These are phyloP conservation scores for Hansenula sp. DNA, from an alignment of 1,139 yeast genomes.

Conservation along the genomic window DNA sequence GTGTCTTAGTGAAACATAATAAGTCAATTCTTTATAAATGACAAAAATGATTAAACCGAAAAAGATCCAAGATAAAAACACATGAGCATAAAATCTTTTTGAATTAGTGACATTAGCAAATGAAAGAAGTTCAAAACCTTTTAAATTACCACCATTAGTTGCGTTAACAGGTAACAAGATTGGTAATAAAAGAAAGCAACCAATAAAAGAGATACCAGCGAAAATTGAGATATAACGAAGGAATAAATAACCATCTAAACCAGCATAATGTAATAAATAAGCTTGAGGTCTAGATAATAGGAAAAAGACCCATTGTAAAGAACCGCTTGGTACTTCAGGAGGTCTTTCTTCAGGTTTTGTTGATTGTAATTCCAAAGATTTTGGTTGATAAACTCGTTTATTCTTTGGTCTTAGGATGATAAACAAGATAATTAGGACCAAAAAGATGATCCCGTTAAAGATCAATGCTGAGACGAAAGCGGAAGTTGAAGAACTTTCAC, in stretches of 20 bases:
- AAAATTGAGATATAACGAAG: conserved; percentile 70
- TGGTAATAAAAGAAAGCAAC: conserved; percentile 68
- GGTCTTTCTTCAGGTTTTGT: conserved; percentile 43
- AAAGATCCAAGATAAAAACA: conserved; percentile 63
- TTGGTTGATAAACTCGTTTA: conserved; percentile 77
- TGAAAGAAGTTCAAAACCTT: conserved; percentile 57
- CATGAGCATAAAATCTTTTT: conserved; percentile 67
- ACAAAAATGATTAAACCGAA: conserved; percentile 57
- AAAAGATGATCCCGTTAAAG: conserved; percentile 53
- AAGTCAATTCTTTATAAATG: conserved; percentile 67
- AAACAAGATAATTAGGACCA: conserved; percentile 53
- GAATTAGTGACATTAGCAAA: conserved; percentile 59
- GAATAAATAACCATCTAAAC: conserved; percentile 87
- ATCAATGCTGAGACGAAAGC: conserved; percentile 51
- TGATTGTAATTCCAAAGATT: conserved; percentile 49
- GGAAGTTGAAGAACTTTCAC: conserved; percentile 35
- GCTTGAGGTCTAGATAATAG: conserved; percentile 55
- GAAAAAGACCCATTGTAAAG: conserved; percentile 50
- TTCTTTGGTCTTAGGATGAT: conserved; percentile 60
- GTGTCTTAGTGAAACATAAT: conserved; percentile 63
- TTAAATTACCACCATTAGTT: conserved; percentile 57
- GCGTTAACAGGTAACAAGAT: conserved; percentile 85
- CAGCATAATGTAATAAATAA: conserved; percentile 71
- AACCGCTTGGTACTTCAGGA: conserved; percentile 52
- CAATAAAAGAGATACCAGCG: conserved; percentile 52